A percentile compares a stretch with the other conserved stretches of the same genome.
phyloP scores from a whole-genome alignment of 768 basidiomycete genomes.

The Termitomyces sp. region DNA sequence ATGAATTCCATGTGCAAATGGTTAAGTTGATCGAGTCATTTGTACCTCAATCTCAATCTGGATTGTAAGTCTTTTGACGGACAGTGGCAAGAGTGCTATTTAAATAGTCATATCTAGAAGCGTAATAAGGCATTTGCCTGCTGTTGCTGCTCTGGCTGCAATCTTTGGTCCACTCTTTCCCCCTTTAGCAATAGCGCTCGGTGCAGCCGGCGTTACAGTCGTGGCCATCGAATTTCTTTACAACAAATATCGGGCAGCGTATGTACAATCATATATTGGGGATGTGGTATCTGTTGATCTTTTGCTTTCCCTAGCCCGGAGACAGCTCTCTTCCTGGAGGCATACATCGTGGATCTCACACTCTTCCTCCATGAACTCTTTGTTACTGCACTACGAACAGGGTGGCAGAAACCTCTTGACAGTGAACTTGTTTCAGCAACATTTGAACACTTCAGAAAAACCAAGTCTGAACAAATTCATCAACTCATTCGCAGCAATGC shows the following conservation, averaged over 20 bases:
- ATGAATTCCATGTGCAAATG: conserved; percentile 1
- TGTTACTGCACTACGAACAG: not conserved
- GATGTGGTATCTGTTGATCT: not conserved
- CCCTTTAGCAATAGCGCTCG: conserved; percentile 1
- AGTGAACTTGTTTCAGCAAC: not conserved
- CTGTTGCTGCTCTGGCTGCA: not conserved
- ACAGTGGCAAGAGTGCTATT: not conserved
- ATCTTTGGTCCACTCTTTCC: not conserved
- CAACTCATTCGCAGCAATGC: not conserved
- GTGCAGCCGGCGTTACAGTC: not conserved
- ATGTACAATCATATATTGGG: not conserved
- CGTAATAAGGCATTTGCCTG: not conserved
- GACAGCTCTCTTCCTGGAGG: conserved; percentile 5
- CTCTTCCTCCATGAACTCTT: conserved; percentile 7
- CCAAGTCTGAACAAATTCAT: not conserved
- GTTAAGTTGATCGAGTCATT: not conserved
- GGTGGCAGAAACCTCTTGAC: not conserved
- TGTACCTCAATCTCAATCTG: not conserved
- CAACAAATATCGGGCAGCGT: not conserved
- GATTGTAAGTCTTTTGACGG: not conserved
- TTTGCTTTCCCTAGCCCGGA: not conserved
- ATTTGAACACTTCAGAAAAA: not conserved
- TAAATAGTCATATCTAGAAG: not conserved
- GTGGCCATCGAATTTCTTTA: conserved; percentile 1
- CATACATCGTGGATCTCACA: conserved; percentile 5